These are phyloP conservation scores for Glebionis coronaria DNA, from an alignment of 129 eudicot species.

Conservation along the genomic window DNA sequence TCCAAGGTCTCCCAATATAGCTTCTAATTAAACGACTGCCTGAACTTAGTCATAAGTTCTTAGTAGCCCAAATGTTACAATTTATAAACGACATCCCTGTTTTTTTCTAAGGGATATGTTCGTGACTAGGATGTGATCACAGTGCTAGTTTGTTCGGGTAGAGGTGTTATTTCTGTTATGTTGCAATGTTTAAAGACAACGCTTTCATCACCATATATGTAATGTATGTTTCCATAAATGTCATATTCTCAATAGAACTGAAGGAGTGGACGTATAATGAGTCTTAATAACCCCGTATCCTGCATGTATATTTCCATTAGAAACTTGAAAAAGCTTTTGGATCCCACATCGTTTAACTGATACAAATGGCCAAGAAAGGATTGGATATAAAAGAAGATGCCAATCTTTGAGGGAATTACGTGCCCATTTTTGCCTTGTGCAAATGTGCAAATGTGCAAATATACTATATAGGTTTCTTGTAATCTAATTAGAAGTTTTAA, in stretches of 20 bases:
- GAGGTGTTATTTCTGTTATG: conserved; percentile 60
- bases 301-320: conserved; percentile 11
- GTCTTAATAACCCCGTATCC: conserved; percentile 63
- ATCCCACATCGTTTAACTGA: no score
- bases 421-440: no score
- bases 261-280: conserved; percentile 79
- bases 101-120: conserved; percentile 41
- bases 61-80: conserved; percentile 49
- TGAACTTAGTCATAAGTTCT: conserved; percentile 40
- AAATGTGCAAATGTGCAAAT: no score
- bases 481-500: no score
- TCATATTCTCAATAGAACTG: conserved; percentile 88
- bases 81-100: conserved; percentile 72
- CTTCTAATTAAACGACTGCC: no score
- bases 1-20: no score
- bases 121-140: conserved; percentile 79
- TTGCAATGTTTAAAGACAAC: conserved; percentile 72
- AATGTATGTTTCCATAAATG: conserved; percentile 78
- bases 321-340: no score
- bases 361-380: no score
- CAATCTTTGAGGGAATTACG: no score
- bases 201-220: conserved; percentile 85
- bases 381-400: no score
- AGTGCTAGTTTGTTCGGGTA: conserved; percentile 73
- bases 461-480: no score